phyloP scores from a whole-genome alignment of 306 rosid genomes.

The Pterocarpus macrocarpus region DNA sequence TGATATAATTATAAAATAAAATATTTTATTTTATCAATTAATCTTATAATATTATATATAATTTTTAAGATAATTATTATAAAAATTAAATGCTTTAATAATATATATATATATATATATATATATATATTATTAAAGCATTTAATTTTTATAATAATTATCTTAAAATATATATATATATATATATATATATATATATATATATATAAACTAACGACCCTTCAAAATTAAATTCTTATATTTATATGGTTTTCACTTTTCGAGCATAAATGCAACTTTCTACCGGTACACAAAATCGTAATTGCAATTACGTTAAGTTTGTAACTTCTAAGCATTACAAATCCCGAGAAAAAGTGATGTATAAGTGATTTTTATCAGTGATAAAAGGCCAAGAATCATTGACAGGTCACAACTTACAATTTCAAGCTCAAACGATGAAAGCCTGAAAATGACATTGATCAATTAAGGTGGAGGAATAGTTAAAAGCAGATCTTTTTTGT shows the following conservation, averaged over 20 bases:
- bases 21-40: too few species aligned
- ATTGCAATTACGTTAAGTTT: conserved; percentile 4
- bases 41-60: too few species aligned
- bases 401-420: not conserved
- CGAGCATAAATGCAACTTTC: not conserved
- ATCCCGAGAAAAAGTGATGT: conserved; percentile 22
- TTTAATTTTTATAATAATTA: too few species aligned
- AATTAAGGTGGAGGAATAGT: not conserved
- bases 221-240: too few species aligned
- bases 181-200: too few species aligned
- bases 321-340: conserved; percentile 13
- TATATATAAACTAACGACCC: too few species aligned
- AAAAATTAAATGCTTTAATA: too few species aligned
- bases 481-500: not conserved
- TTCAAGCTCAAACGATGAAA: conserved; percentile 24
- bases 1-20: too few species aligned
- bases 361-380: not conserved
- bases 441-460: not conserved
- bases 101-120: too few species aligned
- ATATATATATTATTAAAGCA: too few species aligned
- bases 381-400: conserved; percentile 9
- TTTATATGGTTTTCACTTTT: not conserved
- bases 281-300: not conserved
- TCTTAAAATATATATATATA: too few species aligned
- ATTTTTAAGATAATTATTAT: too few species aligned